Evolutionary conservation across 257 asterid species (phyloP).

Genomic region (Oldenlandia corymbosa): DNA sequence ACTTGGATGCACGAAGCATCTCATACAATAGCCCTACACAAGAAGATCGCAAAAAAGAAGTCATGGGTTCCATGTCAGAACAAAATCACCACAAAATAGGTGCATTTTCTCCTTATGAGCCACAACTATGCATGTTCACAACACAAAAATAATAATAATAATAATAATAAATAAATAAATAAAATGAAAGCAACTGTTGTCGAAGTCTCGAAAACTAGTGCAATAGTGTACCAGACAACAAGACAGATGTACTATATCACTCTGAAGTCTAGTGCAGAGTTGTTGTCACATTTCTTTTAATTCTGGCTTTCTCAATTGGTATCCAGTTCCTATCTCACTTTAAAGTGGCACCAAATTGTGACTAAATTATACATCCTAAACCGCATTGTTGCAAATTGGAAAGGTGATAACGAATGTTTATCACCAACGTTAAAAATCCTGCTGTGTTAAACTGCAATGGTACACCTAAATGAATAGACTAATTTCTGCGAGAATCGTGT

Average conservation of each 20-base stretch:
- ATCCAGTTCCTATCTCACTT: background rate
- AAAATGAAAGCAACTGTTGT: background rate
- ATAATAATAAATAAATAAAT: too few species aligned
- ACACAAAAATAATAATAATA: too few species aligned
- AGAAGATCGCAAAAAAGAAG: constrained; percentile 10
- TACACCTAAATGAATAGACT: background rate
- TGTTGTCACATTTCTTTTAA: background rate
- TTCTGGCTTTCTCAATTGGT: background rate
- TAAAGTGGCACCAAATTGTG: background rate
- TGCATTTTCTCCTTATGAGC: background rate
- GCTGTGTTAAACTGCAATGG: background rate
- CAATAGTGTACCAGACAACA: background rate
- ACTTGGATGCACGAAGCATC: constrained; percentile 73
- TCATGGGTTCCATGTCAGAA: constrained; percentile 7
- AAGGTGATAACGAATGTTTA: background rate
- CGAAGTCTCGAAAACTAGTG: background rate
- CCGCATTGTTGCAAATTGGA: background rate
- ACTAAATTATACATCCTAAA: background rate
- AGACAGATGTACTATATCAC: background rate
- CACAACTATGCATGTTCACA: background rate
- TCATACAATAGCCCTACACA: constrained; percentile 64
- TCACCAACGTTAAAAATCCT: background rate
- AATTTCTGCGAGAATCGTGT: background rate
- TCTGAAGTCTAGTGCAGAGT: background rate
- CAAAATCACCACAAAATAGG: constrained; percentile 5